Evolutionary conservation across 352 stramenopile genomes (phyloP), one percentile per base, ranked within the genome.

Genomic region (Phytophthora chlamydospora): DNA sequence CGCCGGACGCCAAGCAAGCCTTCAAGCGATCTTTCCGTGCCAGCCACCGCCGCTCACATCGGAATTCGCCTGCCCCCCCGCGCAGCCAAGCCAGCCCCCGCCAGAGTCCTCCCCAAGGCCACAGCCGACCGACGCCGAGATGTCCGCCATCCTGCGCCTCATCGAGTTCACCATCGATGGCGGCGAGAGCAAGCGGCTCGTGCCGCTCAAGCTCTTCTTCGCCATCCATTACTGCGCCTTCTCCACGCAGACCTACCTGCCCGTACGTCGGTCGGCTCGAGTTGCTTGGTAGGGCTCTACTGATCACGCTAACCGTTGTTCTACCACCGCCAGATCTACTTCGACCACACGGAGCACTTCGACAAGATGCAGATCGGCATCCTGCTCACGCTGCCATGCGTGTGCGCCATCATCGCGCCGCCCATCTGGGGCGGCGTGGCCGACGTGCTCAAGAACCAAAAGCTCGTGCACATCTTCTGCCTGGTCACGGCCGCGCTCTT

Each of bases 281-380:
- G 2, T 6, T 29, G 21, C 21, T 24, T 24, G 21, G 21, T 24
- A 24, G 21, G 24, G 24, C 24, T 29, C 24, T 29, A 29, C 24
- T 29, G 24, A 4, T 29, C 5, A 29, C 24, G 24, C 24, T 29
- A 29, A 29, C 24, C 4, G 24, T 29, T 29, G 24, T 29, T 29
- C 10, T 14, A 45, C 19, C n/a, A 3, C 40, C 21, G 9, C 9
- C 51, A 82, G 74, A 74, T 81, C 56, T 84, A 81, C 69, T 84
- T 81, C 59, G 75, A 83, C 42, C 69, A 66, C 46, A 80, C 59
- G 21, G 53, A 75, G 17, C 55, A 85, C 66, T 85, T 78, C 38
- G 65, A 76, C 74, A 88, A 88, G 77, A 76, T 91, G 66, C 84
- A 93, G 73, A 93, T 93, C 57, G 84, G 81, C 29, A 66, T 93